Evolutionary conservation across 106 monocot genomes (phyloP).

Genomic region (Apostasia shenzhenica): DNA sequence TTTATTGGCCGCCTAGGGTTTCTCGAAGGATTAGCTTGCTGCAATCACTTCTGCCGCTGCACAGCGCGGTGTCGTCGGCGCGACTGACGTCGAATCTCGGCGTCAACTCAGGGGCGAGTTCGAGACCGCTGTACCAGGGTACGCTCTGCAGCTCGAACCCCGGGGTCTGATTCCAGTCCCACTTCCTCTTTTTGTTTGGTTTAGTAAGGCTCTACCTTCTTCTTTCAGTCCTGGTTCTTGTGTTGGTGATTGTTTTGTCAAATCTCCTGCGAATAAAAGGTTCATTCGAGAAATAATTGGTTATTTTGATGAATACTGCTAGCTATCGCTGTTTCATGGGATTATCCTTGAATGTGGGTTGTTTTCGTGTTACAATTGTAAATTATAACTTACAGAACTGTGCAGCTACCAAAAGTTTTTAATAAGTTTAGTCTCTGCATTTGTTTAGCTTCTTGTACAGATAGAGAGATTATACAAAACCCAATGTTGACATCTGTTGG

Average conservation of each 20-base stretch:
- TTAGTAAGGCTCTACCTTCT: slow-evolving; percentile 18
- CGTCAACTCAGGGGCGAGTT: slow-evolving; percentile 32
- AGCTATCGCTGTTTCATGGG: background rate
- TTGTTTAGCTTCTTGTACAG: too few species aligned
- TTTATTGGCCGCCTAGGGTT: slow-evolving; percentile 21
- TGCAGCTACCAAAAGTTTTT: too few species aligned
- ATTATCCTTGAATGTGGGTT: background rate
- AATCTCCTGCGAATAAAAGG: background rate
- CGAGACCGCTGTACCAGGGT: slow-evolving; percentile 87
- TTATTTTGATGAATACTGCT: background rate
- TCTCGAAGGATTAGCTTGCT: slow-evolving; percentile 23
- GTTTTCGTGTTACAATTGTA: too few species aligned
- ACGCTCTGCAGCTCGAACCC: slow-evolving; percentile 79
- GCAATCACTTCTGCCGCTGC: slow-evolving; percentile 70
- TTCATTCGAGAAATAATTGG: background rate
- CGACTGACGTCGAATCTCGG: slow-evolving; percentile 77
- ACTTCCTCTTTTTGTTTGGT: slow-evolving; percentile 8
- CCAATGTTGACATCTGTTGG: too few species aligned
- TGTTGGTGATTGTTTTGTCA: background rate
- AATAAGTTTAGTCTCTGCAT: too few species aligned
- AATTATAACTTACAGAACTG: too few species aligned
- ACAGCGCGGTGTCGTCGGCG: slow-evolving; percentile 87
- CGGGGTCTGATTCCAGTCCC: slow-evolving; percentile 56
- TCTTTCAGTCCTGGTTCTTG: background rate
- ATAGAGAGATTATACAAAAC: too few species aligned